Conservation (phyloP, 768 basidiomycete genomes). For the Mycena galopus region DNA sequence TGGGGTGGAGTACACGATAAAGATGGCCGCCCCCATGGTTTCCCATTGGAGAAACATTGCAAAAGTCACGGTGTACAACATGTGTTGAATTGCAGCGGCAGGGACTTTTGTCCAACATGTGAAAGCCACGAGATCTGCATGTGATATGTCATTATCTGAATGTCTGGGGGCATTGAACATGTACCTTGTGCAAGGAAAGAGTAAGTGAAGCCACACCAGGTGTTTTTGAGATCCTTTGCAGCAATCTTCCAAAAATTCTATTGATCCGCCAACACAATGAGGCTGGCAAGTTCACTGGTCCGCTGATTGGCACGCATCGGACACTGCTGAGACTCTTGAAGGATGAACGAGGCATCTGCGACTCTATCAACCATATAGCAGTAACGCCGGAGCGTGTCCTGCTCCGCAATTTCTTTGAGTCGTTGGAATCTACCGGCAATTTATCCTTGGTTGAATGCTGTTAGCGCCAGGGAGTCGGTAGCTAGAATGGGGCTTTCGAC, state of each 20-base stretch:
- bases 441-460: too few relatives aligned
- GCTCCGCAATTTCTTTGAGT: slow-evolving; percentile 12
- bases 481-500: too few relatives aligned
- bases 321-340: slow-evolving; percentile 30
- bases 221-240: slow-evolving; percentile 10
- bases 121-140: slow-evolving; percentile 22
- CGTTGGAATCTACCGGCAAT: too few relatives aligned
- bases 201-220: slow-evolving; percentile 17
- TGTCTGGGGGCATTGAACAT: too few relatives aligned
- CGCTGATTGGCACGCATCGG: slow-evolving; percentile 34
- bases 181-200: slow-evolving; percentile 8
- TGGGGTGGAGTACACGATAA: slow-evolving; percentile 38
- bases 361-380: slow-evolving; percentile 12
- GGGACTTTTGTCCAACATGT: slow-evolving; percentile 1
- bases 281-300: slow-evolving; percentile 24
- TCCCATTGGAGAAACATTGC: slow-evolving; percentile 47
- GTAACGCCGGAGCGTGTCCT: background rate
- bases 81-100: slow-evolving; percentile 10
- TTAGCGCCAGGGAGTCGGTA: too few relatives aligned
- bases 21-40: slow-evolving; percentile 43
- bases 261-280: slow-evolving; percentile 15
- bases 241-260: slow-evolving; percentile 28
- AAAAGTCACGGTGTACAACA: slow-evolving; percentile 42
- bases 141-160: too few relatives aligned
- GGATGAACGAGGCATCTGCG: slow-evolving; percentile 13